Evolutionary conservation across 495 filamentous ascomycete genomes (phyloP), one percentile per base, ranked within the genome.

Genomic region (Neurospora terricola): DNA sequence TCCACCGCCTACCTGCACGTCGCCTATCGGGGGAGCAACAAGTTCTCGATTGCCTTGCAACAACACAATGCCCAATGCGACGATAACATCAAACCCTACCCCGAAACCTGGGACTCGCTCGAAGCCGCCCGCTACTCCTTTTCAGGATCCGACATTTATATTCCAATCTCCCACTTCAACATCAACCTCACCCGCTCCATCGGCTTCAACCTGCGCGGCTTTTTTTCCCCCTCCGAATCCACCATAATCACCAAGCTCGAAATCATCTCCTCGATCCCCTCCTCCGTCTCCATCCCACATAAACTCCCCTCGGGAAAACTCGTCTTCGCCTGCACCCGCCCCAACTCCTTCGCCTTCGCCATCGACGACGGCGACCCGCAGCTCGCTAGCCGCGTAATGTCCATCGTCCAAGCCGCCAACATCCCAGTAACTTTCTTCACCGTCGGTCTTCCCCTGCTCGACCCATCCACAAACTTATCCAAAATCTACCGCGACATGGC

Each of bases 381-480:
- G 39, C 85, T 84, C 72, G 90, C 91, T n/a, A n/a, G n/a, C n/a
- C 77, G 87, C 73, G 89, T 94, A 42, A 88, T 92, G 86, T 77
- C 85, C 34, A 89, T 91, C 39, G 83, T 94, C 71, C 85, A 88
- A 12, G 85, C 87, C 12, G 91, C 89, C 40, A 69, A 79, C 45
- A 90, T 94, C 73, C 85, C 87, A 73, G 90, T 92, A 1, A 94
- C 92, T 1, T 94, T 94, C 81, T 94, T 94, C 81, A 92, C 90
- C 42, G 91, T 93, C 54, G 91, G 91, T 1, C 81, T 86, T 8
- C 88, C 91, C 0, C 83, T 94, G 0, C 78, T 89, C 6, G 90
- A 93, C 77, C 43, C 73, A 1, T 78, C 80, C 12, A 90, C 85
- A 30, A 91, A 91, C 70, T 83, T 93, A 18, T 87, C 89, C n/a